phyloP scores from a whole-genome alignment of 2,329 filamentous ascomycete genomes.

The Metarhizium guizhouense region DNA sequence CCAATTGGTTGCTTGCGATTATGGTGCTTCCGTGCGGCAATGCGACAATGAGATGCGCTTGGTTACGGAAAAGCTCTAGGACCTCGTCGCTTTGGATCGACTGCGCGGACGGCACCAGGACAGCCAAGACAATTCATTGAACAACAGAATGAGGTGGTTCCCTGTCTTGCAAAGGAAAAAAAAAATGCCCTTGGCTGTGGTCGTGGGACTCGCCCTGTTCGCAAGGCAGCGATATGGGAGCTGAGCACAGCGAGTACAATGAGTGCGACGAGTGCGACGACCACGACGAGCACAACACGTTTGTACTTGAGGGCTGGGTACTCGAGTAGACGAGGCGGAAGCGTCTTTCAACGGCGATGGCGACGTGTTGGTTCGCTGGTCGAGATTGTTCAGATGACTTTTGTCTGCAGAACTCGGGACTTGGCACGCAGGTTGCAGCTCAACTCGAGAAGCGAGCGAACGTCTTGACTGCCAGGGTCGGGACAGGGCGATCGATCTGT shows the following conservation, averaged over 20 bases:
- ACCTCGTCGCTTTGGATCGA: constrained; percentile 1
- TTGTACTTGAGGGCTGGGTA: too few relatives aligned
- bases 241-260: too few relatives aligned
- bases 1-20: background rate
- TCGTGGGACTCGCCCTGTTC: too few relatives aligned
- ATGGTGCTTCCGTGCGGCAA: background rate
- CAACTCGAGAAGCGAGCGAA: too few relatives aligned
- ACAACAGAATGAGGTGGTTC: background rate
- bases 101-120: background rate
- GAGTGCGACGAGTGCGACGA: too few relatives aligned
- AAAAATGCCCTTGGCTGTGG: too few relatives aligned
- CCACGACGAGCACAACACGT: too few relatives aligned
- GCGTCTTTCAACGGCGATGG: background rate
- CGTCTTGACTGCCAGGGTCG: too few relatives aligned
- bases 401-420: background rate
- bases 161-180: background rate
- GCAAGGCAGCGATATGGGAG: too few relatives aligned
- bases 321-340: background rate
- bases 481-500: too few relatives aligned
- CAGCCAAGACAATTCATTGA: constrained; percentile 4
- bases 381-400: too few relatives aligned
- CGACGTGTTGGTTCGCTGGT: background rate
- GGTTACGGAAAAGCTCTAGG: background rate
- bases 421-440: background rate
- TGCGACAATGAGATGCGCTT: background rate